A percentile compares a stretch with the other conserved stretches of the same genome.
These are phyloP conservation scores for Rhodamnia argentea DNA, from an alignment of 345 rosid genomes.

Conservation along the genomic window DNA sequence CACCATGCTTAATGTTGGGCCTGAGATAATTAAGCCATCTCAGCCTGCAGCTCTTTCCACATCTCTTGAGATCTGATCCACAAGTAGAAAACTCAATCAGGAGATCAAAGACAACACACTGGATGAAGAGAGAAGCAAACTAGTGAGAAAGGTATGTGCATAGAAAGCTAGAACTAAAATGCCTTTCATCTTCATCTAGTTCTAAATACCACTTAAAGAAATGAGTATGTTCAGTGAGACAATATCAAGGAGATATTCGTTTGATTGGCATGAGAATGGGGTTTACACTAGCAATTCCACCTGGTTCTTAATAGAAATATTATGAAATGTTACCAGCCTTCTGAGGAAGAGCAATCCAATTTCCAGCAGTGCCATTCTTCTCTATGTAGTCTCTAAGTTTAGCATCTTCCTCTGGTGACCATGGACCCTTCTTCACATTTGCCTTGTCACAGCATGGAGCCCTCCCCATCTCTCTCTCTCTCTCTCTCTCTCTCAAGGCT, in stretches of 20 bases:
- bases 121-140: neutral
- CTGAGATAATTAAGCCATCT: constrained; percentile 97
- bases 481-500: neutral
- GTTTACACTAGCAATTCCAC: neutral
- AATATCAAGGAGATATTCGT: neutral
- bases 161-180: neutral
- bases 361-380: constrained; percentile 80
- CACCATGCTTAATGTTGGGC: constrained; percentile 93
- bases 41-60: constrained; percentile 96
- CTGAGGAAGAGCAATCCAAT: constrained; percentile 90
- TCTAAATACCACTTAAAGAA: neutral
- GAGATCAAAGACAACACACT: neutral
- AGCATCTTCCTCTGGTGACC: constrained; percentile 94
- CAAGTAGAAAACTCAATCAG: neutral
- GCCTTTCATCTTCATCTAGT: neutral
- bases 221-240: neutral
- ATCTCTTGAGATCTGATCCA: constrained; percentile 58
- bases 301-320: neutral
- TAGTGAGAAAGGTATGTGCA: neutral
- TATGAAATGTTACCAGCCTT: constrained; percentile 57
- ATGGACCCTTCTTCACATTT: constrained; percentile 92
- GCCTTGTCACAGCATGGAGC: constrained; percentile 98
- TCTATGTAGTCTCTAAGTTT: constrained; percentile 81
- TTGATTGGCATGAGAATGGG: neutral
- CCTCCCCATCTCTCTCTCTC: constrained; percentile 58